Evolutionary conservation across 2,329 filamentous ascomycete species (phyloP), one percentile per base, ranked within the genome.

Genomic region (Nectriaceae sp.): DNA sequence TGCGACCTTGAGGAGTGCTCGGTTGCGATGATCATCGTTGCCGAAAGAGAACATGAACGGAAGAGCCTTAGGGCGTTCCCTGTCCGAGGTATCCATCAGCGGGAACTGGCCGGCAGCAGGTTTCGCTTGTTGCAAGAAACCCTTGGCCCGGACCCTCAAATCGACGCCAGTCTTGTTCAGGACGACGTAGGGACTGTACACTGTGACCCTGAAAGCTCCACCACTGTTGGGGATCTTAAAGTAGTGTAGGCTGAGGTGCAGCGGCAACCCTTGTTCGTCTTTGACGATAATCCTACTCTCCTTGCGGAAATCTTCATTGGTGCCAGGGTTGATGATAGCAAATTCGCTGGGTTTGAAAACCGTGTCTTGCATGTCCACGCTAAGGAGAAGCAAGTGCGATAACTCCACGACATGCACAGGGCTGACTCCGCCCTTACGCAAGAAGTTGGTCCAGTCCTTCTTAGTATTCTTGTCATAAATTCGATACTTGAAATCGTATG

Each of bases 381-480:
- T 97, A 61, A 99, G 81, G 22, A 99, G 77, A 3, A 99, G 78
- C 8, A 99, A 77, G 70, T 97, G 95, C 1, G 93, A 97, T 18
- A 99, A 77, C 70, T 99, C 93, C 16, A 97, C 93, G 10, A 97
- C 92, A 66, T 99, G 94, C 0, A 99, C 92, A 1, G 95, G 95
- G 66, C 94, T 99, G 47, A 97, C 87, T 13, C 95, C 95, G 21
- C 95, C 94, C 70, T 97, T 97, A 48, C 94, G 85, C 40, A 99
- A 75, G 73, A 99, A 99, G 68, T 99, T 99, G 4, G 90, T 95
- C 94, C 94, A 99, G 67, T 99, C 94, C 67, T 95, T 96, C 76
- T 93, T 95, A 0, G 92, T 97, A 68, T 96, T 95, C 74, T 95
- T 97, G 75, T 99, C 94, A 65, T 97, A 99, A 46, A 99, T 97